Evolutionary conservation across 1,284 basidiomycete genomes (phyloP).

Genomic region (Golubevia pallescens): DNA sequence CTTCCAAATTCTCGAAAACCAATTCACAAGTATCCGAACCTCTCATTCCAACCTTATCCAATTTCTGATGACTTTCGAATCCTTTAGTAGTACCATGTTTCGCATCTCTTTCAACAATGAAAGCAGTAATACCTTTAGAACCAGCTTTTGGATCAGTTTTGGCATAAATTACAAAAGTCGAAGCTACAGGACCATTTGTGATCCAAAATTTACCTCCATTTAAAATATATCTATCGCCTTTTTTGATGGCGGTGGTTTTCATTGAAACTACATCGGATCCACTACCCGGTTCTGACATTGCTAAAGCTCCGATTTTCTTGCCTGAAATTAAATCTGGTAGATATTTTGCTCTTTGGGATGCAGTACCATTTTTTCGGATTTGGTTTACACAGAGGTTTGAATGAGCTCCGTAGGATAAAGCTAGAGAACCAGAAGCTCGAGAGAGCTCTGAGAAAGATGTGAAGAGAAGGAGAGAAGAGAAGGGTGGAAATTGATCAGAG

Average conservation of each 20-base stretch:
- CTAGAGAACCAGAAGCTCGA: slow-evolving; percentile 84
- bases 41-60: slow-evolving; percentile 96
- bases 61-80: slow-evolving; percentile 85
- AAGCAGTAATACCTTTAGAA: slow-evolving; percentile 89
- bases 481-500: too few relatives aligned
- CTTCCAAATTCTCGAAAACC: slow-evolving; percentile 86
- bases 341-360: slow-evolving; percentile 83
- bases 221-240: slow-evolving; percentile 76
- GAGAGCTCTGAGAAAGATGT: slow-evolving; percentile 71
- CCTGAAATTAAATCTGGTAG: slow-evolving; percentile 83
- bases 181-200: slow-evolving; percentile 88
- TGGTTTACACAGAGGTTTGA: slow-evolving; percentile 83
- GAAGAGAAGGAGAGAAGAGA: too few relatives aligned
- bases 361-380: slow-evolving; percentile 84
- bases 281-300: slow-evolving; percentile 89
- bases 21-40: slow-evolving; percentile 93
- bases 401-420: slow-evolving; percentile 90
- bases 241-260: too few relatives aligned
- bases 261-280: slow-evolving; percentile 94
- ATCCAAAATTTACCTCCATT: slow-evolving; percentile 97
- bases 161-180: slow-evolving; percentile 89
- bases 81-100: too few relatives aligned
- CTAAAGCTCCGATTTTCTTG: slow-evolving; percentile 82
- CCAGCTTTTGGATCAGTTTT: slow-evolving; percentile 80
- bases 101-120: slow-evolving; percentile 86